A percentile compares a stretch with the other conserved stretches of the same genome.
phyloP scores from a whole-genome alignment of 1,284 basidiomycete species.

The Cerioporus squamosus region DNA sequence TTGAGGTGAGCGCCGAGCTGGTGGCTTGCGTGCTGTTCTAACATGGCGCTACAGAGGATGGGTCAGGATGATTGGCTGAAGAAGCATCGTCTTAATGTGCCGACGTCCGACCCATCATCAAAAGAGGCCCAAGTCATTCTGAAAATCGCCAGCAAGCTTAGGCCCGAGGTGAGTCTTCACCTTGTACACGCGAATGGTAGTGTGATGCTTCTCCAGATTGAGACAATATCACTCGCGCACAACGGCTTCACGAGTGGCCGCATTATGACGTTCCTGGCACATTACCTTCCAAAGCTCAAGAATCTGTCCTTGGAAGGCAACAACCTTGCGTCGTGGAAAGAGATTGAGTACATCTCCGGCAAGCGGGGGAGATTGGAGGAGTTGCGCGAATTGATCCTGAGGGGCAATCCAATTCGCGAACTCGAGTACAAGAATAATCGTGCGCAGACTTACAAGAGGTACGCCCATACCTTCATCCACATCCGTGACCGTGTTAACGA shows the following conservation, averaged over 20 bases:
- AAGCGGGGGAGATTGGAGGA: conserved; percentile 63
- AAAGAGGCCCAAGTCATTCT: conserved; percentile 83
- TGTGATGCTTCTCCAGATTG: conserved; percentile 48
- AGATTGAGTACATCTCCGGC: conserved; percentile 66
- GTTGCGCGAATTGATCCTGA: conserved; percentile 78
- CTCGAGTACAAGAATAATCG: conserved; percentile 59
- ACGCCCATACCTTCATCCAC: conserved; percentile 29
- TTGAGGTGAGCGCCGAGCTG: conserved; percentile 60
- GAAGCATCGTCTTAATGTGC: conserved; percentile 66
- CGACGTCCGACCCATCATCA: conserved; percentile 59
- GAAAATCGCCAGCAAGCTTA: conserved; percentile 80
- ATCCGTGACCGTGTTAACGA: not conserved
- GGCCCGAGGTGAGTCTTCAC: conserved; percentile 62
- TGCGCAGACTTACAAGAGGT: conserved; percentile 69
- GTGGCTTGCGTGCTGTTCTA: not conserved
- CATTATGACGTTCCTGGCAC: conserved; percentile 59
- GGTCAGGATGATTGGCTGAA: conserved; percentile 74
- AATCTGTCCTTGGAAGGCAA: conserved; percentile 87
- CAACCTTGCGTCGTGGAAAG: conserved; percentile 64
- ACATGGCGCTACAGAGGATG: conserved; percentile 47
- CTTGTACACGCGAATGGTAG: conserved; percentile 2
- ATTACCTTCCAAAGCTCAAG: conserved; percentile 73
- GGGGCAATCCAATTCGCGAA: conserved; percentile 81
- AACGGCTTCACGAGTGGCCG: conserved; percentile 54
- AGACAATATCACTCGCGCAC: conserved; percentile 76